phyloP scores from a whole-genome alignment of 495 filamentous ascomycete genomes.

The Aspergillus baeticus region DNA sequence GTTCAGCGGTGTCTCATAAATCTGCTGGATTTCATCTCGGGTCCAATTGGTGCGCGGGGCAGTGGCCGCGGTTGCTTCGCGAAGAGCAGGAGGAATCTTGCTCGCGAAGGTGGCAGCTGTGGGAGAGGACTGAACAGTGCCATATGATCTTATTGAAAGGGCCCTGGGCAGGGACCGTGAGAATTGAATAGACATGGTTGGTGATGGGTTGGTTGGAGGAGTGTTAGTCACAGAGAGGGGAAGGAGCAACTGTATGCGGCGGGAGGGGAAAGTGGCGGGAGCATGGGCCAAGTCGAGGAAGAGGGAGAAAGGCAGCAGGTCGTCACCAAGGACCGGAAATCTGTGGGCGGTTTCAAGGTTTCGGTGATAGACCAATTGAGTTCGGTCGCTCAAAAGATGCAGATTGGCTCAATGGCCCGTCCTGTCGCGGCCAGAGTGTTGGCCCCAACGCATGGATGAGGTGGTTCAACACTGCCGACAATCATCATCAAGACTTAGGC shows the following conservation, averaged over 20 bases:
- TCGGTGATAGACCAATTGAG: neutral
- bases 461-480: neutral
- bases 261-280: constrained; percentile 3
- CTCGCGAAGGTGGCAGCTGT: constrained; percentile 32
- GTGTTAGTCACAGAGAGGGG: neutral
- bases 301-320: neutral
- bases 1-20: constrained; percentile 77
- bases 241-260: constrained; percentile 1
- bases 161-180: constrained; percentile 30
- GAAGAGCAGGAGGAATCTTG: constrained; percentile 39
- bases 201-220: constrained; percentile 1
- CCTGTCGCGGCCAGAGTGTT: neutral
- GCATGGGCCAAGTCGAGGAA: neutral
- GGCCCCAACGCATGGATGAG: constrained; percentile 1
- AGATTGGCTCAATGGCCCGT: too few relatives aligned
- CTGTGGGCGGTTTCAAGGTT: neutral
- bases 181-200: constrained; percentile 32
- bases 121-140: constrained; percentile 42
- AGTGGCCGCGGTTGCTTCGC: constrained; percentile 55
- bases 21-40: constrained; percentile 68
- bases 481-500: neutral
- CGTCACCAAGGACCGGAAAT: neutral
- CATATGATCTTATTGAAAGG: constrained; percentile 36
- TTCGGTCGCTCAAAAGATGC: neutral
- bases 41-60: constrained; percentile 71